Percentiles rank a stretch among this genome's conserved stretches.
Evolutionary conservation across 495 filamentous ascomycete species (phyloP).

Genomic region (Cladorrhinum samala): DNA sequence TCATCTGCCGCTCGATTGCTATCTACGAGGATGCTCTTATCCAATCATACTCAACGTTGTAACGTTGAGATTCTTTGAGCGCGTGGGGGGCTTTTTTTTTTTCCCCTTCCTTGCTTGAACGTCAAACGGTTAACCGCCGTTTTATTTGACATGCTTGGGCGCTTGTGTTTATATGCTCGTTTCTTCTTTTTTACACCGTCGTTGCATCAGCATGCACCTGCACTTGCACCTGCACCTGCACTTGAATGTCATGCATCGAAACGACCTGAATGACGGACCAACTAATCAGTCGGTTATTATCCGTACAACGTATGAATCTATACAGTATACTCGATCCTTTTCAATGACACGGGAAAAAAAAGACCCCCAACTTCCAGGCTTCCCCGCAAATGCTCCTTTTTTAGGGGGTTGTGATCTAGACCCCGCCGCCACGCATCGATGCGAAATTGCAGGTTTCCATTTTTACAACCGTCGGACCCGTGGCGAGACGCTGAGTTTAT

Average conservation of each 20-base stretch:
- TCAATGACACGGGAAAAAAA: not conserved
- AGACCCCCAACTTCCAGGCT: not conserved
- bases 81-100: too few species aligned
- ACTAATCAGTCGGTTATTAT: too few species aligned
- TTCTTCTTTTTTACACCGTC: too few species aligned
- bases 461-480: not conserved
- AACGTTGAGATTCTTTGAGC: too few species aligned
- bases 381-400: constrained; percentile 3
- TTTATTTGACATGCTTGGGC: too few species aligned
- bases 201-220: not conserved
- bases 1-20: not conserved
- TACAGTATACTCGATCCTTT: too few species aligned
- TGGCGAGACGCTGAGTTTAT: not conserved
- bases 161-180: too few species aligned
- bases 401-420: not conserved
- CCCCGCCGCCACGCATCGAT: not conserved
- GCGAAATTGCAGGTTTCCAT: constrained; percentile 4
- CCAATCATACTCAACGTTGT: too few species aligned
- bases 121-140: too few species aligned
- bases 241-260: constrained; percentile 4
- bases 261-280: not conserved
- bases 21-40: too few species aligned
- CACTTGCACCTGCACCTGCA: not conserved
- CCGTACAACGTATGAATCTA: too few species aligned
- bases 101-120: too few species aligned